phyloP scores from a whole-genome alignment of 73 alveolate genomes.

The Durusdinium trenchii region DNA sequence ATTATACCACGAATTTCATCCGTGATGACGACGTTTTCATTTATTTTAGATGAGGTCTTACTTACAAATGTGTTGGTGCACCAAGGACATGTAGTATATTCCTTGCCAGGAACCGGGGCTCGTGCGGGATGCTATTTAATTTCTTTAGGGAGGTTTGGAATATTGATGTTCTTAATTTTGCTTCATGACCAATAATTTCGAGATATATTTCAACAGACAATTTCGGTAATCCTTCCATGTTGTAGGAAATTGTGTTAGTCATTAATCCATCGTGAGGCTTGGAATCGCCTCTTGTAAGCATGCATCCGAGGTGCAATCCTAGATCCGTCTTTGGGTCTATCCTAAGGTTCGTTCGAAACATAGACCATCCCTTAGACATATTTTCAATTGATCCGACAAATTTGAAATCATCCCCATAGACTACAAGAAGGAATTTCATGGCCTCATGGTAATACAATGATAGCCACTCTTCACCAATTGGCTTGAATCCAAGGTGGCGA shows the following conservation, averaged over 20 bases:
- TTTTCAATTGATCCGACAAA: too few species aligned
- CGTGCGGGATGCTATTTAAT: slow-evolving; percentile 20
- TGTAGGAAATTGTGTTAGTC: not conserved
- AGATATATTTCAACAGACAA: not conserved
- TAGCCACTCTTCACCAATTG: slow-evolving; percentile 32
- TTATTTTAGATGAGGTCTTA: not conserved
- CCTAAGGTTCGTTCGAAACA: not conserved
- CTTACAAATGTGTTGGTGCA: not conserved
- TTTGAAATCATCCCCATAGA: too few species aligned
- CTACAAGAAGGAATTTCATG: not conserved
- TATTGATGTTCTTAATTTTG: not conserved
- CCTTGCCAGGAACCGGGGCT: not conserved
- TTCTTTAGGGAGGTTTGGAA: not conserved
- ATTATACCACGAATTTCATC: not conserved
- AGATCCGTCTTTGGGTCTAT: slow-evolving; percentile 21
- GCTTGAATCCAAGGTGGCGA: not conserved
- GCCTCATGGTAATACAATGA: not conserved
- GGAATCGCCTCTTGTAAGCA: not conserved
- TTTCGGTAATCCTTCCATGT: not conserved
- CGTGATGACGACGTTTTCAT: not conserved
- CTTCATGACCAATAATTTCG: not conserved
- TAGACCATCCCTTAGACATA: not conserved
- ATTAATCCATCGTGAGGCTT: not conserved
- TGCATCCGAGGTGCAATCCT: not conserved
- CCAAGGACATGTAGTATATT: too few species aligned